A percentile compares a stretch with the other conserved stretches of the same genome.
These are phyloP conservation scores for Astrothelium subdiscretum DNA, from an alignment of 495 filamentous ascomycete genomes.

Conservation along the genomic window DNA sequence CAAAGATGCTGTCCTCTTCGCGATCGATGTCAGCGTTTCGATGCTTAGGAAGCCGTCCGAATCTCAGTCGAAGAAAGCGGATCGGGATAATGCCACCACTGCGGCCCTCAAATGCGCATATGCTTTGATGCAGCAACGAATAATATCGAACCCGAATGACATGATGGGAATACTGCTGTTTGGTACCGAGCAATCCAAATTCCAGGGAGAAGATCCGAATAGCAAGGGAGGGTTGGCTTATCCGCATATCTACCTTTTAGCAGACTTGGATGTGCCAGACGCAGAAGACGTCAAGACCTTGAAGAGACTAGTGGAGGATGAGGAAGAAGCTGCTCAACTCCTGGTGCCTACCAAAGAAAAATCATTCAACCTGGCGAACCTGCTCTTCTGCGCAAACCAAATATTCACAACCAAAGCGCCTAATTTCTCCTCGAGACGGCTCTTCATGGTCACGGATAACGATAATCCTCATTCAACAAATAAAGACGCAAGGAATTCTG, in stretches of 20 bases:
- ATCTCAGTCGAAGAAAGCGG: slow-evolving; percentile 57
- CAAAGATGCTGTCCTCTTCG: slow-evolving; percentile 95
- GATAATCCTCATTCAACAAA: slow-evolving; percentile 72
- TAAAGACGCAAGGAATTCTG: slow-evolving; percentile 57
- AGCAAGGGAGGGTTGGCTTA: slow-evolving; percentile 52
- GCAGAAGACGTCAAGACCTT: slow-evolving; percentile 77
- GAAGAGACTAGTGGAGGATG: slow-evolving; percentile 62
- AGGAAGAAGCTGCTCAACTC: slow-evolving; percentile 48
- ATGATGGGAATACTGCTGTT: slow-evolving; percentile 98
- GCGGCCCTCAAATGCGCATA: slow-evolving; percentile 93
- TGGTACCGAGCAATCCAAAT: slow-evolving; percentile 77
- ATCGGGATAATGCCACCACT: slow-evolving; percentile 44
- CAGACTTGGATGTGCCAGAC: slow-evolving; percentile 76
- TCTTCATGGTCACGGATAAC: slow-evolving; percentile 94
- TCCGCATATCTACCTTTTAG: slow-evolving; percentile 85
- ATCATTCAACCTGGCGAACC: slow-evolving; percentile 69
- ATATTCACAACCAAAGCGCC: slow-evolving; percentile 92
- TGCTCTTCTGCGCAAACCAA: slow-evolving; percentile 91
- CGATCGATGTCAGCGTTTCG: slow-evolving; percentile 83
- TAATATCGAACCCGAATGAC: slow-evolving; percentile 90
- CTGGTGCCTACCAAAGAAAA: slow-evolving; percentile 55
- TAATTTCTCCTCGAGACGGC: slow-evolving; percentile 80
- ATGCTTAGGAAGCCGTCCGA: slow-evolving; percentile 65
- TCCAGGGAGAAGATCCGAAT: slow-evolving; percentile 54
- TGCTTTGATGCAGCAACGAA: slow-evolving; percentile 90